Base-by-base conservation (phyloP, 2,329 filamentous ascomycete species). In the Reticulascus tulasneorum region DNA sequence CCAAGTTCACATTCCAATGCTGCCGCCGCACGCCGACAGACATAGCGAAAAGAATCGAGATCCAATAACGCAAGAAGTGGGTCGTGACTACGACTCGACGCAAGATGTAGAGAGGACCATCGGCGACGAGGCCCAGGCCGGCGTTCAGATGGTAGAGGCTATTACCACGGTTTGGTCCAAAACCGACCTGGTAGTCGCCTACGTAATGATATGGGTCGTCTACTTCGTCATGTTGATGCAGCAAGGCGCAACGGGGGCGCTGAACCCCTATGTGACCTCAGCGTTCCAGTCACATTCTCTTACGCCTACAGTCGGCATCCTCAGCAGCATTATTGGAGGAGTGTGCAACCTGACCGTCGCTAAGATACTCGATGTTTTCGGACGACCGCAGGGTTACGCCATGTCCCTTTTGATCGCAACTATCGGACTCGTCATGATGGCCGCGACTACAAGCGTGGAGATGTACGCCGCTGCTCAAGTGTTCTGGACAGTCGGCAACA, bases 351-450 rank as follows among this genome's bases (percentile, higher is more conserved):
- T 82, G 8, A 75, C 77, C 1, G 66, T 81, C 44, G 79, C 79
- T 28, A 83, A 83, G 54, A 63, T 82, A n/a, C n/a, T 69, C 29
- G 67, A 73, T 42, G 62, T 73, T 23, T 69, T 66, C 51, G 69
- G 69, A 15, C 68, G 70, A 24, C 55, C 61, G 17, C 63, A 72
- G 41, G 67, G 66, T 1, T 71, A 71, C 43, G 46, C 56, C 12
- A 47, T 63, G 33, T 62, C 63, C 45, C 49, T 71, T 12, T 25
- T 66, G 18, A 54, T 70, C 23, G 64, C 62, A 40, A 60, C 73
- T 40, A 54, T 79, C 34, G 67, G 71, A 7, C 74, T 82, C 51
- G 69, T 81, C 45, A 71, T 85, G 56, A 82, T 81, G 63, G 81
- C 81, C 10, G 64, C 67, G 2, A 82, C 69, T 51, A 61, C 71